Evolutionary conservation across 257 asterid genomes (phyloP).

Genomic region (Rehmannia glutinosa): DNA sequence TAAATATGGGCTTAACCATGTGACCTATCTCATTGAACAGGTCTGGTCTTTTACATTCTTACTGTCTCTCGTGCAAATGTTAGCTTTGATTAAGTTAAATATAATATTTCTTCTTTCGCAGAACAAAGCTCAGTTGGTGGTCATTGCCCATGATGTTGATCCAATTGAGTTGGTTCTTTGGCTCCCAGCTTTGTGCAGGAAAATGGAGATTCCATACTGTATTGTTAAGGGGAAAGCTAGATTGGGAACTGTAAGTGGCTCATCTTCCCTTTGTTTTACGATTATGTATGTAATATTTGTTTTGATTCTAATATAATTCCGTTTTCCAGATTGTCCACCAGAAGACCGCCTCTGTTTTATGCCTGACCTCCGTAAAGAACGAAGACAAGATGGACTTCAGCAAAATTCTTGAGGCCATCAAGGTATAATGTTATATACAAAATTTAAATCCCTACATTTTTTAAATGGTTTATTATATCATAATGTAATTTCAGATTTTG

Average conservation of each 20-base stretch:
- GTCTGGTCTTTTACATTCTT: neutral
- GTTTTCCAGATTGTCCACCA: slow-evolving; percentile 44
- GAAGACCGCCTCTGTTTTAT: slow-evolving; percentile 49
- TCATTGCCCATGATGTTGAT: slow-evolving; percentile 62
- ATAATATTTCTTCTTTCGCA: neutral
- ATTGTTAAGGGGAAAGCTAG: slow-evolving; percentile 60
- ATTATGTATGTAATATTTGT: neutral
- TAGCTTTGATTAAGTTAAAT: neutral
- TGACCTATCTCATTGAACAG: slow-evolving; percentile 60
- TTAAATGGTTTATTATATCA: no score
- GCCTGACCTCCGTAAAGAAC: slow-evolving; percentile 56
- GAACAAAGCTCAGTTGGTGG: slow-evolving; percentile 63
- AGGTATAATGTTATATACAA: slow-evolving; percentile 15
- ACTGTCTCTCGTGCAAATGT: neutral
- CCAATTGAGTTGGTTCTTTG: slow-evolving; percentile 64
- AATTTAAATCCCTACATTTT: neutral
- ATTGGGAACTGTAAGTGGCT: slow-evolving; percentile 44
- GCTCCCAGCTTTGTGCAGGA: slow-evolving; percentile 66
- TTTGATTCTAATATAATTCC: neutral
- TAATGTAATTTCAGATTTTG: neutral
- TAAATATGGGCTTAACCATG: slow-evolving; percentile 58
- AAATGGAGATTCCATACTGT: slow-evolving; percentile 65
- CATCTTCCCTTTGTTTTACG: neutral
- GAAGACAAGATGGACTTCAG: slow-evolving; percentile 60
- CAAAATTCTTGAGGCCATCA: slow-evolving; percentile 51